phyloP scores from a whole-genome alignment of 257 asterid species.

The Thymus quinquecostatus region DNA sequence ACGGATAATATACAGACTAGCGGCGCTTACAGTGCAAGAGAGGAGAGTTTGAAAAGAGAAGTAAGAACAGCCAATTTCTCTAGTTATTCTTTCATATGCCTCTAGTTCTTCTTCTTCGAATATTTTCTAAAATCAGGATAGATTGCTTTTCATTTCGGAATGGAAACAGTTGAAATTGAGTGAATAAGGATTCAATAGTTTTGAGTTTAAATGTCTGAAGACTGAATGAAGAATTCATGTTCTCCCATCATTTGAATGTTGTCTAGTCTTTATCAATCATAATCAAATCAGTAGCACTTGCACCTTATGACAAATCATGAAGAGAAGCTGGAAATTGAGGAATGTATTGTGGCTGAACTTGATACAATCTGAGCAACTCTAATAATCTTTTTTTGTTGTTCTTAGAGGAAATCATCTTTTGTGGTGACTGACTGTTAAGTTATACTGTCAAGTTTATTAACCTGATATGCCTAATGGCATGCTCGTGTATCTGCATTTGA shows the following conservation, averaged over 20 bases:
- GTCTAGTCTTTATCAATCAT: neutral
- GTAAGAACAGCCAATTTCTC: constrained; percentile 43
- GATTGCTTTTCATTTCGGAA: constrained; percentile 16
- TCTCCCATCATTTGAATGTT: no score
- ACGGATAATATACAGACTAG: constrained; percentile 88
- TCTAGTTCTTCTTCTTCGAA: neutral
- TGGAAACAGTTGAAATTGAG: constrained; percentile 1
- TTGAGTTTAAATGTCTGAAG: neutral
- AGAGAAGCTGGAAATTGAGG: neutral
- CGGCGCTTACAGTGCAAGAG: constrained; percentile 96
- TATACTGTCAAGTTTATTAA: no score
- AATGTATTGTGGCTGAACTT: neutral
- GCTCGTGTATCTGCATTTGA: neutral
- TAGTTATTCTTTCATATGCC: neutral
- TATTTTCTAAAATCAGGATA: neutral
- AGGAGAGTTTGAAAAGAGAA: constrained; percentile 91
- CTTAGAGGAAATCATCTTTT: no score
- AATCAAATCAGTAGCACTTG: neutral
- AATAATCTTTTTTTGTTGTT: neutral
- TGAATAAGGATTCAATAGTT: neutral
- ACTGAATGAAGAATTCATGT: constrained; percentile 7
- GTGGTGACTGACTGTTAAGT: no score
- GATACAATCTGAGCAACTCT: constrained; percentile 1
- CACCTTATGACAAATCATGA: neutral
- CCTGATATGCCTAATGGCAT: no score